Conservation (phyloP, 352 stramenopile genomes). For the Globisporangium heterothallicum region DNA sequence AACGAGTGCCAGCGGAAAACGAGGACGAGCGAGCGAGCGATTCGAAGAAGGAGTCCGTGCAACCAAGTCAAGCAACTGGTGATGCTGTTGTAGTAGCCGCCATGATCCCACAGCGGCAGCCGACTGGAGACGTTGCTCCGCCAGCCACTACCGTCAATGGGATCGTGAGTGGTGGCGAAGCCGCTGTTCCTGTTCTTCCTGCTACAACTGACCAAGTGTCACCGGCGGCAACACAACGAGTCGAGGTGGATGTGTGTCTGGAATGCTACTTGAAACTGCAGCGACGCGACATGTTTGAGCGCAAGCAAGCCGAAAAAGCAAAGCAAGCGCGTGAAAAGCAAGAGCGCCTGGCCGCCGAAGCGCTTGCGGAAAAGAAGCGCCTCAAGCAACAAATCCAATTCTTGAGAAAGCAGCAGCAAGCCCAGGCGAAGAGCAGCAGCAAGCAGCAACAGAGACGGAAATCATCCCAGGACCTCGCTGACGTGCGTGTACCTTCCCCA, state of each 20-base stretch:
- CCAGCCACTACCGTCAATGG: too few species aligned
- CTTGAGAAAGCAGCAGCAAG: conserved; percentile 60
- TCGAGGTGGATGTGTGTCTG: conserved; percentile 53
- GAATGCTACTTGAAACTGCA: conserved; percentile 70
- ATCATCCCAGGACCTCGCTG: conserved; percentile 13
- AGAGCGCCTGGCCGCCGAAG: conserved; percentile 15
- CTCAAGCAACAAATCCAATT: conserved; percentile 39
- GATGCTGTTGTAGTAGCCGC: neutral
- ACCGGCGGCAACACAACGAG: conserved; percentile 4
- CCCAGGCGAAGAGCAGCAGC: conserved; percentile 29
- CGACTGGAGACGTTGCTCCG: neutral
- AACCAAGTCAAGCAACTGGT: neutral
- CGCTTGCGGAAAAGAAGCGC: conserved; percentile 35
- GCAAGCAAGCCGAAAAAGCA: conserved; percentile 41
- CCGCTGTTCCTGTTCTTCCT: too few species aligned
- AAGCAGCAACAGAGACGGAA: conserved; percentile 30
- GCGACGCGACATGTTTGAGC: conserved; percentile 53
- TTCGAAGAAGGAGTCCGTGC: neutral
- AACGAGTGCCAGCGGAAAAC: too few species aligned
- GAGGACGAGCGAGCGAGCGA: too few species aligned
- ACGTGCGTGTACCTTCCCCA: neutral
- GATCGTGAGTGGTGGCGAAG: too few species aligned
- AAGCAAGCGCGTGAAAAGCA: conserved; percentile 24
- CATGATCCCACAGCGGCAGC: too few species aligned
- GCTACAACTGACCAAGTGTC: neutral